Base-by-base conservation (phyloP, 2,329 filamentous ascomycete genomes). In the Hymenoscyphus scutula region DNA sequence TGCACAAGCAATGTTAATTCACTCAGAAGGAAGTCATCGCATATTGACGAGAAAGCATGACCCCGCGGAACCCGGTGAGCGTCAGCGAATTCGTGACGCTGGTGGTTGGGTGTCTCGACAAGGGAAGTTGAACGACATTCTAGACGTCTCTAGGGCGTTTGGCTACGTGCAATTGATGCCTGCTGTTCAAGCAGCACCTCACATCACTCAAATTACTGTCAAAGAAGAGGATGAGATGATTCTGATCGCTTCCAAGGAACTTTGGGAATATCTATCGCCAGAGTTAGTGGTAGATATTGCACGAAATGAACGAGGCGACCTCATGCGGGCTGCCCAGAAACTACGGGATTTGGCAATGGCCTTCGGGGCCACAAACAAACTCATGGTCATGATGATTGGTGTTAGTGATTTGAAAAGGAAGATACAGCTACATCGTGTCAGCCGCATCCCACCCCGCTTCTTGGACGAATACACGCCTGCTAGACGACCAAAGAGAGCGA, bases 341-440 rank as follows among this genome's bases (percentile, higher is more conserved):
- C 83, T 99, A 34, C 88, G 95, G 63, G 95, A 99, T 78, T 81
- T 98, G 60, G 95, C 95, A 51, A 97, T 99, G 74, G 92, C 94
- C 1, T 98, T 97, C 74, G 95, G 95, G 59, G 91, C 94, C 13
- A 93, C 88, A 1, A 89, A 89, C 73, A 99, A 99, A 78, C 91
- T 98, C 67, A 98, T 98, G 93, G 92, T 99, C 53, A 98, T 98
- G 94, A 91, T 99, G 81, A 88, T 99, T 60, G 94, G 93, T 61
- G 90, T 99, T 41, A 89, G 90, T 61, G 93, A 98, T 73, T 80
- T 99, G 60, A 94, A 96, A 77, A 90, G 91, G 73, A 85, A 90
- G 67, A 90, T 89, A 59, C 76, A 77, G n/a, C n/a, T n/a, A 79
- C 78, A 84, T 64, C 84, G 91, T 61, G 91, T 91, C 48, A 87